Conservation (phyloP, 352 stramenopile species). For the Globisporangium okanoganense region DNA sequence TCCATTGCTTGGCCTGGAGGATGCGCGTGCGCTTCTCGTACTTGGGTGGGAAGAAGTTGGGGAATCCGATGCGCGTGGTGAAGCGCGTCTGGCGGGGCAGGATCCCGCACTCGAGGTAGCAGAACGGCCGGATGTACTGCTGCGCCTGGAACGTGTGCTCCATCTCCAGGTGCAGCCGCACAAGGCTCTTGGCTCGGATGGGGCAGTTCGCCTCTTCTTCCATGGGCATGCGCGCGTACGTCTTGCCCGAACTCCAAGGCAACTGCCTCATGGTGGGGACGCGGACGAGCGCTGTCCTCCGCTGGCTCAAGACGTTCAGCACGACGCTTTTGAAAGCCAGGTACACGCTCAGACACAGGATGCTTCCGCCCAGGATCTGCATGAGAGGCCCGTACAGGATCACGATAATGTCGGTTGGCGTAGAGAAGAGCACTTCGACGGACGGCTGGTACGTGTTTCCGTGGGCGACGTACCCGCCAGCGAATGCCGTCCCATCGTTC, state of each 20-base stretch:
- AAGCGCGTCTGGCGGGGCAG: slow-evolving; percentile 43
- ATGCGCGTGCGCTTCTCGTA: slow-evolving; percentile 17
- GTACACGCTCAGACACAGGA: slow-evolving; percentile 12
- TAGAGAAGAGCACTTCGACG: slow-evolving; percentile 15
- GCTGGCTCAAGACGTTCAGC: background rate
- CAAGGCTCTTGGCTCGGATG: slow-evolving; percentile 44
- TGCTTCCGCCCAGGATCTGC: slow-evolving; percentile 13
- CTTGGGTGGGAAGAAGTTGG: slow-evolving; percentile 46
- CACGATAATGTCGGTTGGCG: slow-evolving; percentile 11
- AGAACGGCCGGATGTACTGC: slow-evolving; percentile 39
- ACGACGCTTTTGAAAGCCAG: slow-evolving; percentile 10
- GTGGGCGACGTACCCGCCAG: slow-evolving; percentile 15
- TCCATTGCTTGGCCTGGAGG: slow-evolving; percentile 12
- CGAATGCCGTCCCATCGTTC: slow-evolving; percentile 18
- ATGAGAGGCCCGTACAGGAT: slow-evolving; percentile 19
- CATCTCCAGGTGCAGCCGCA: slow-evolving; percentile 37
- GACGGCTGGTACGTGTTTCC: slow-evolving; percentile 27
- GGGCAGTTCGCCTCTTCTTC: slow-evolving; percentile 46
- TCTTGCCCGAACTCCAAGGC: background rate
- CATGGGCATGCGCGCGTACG: slow-evolving; percentile 43
- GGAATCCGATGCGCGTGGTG: slow-evolving; percentile 46
- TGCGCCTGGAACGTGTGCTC: slow-evolving; percentile 28
- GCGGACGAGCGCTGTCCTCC: background rate
- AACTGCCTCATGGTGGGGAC: background rate
- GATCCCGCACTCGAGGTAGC: slow-evolving; percentile 62